Evolutionary conservation across 768 basidiomycete genomes (phyloP).

Genomic region (Suillus brevipes): DNA sequence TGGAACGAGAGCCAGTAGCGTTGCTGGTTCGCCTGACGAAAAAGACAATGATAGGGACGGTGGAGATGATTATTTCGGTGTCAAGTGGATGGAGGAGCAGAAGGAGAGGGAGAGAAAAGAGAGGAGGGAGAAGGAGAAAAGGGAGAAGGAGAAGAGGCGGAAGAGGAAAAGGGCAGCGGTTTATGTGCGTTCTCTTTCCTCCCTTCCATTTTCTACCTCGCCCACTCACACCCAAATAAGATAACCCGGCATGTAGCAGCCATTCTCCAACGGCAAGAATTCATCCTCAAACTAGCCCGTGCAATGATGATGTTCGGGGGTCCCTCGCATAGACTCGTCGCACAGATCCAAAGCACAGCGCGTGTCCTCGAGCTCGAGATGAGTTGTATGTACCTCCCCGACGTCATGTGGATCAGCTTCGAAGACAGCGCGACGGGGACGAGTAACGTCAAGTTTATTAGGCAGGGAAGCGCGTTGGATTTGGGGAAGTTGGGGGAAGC

Average conservation of each 20-base stretch:
- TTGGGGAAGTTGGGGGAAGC: conserved; percentile 74
- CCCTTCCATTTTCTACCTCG: background rate
- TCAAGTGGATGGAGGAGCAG: conserved; percentile 29
- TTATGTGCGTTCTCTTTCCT: conserved; percentile 51
- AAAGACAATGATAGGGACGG: background rate
- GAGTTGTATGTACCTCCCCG: conserved; percentile 73
- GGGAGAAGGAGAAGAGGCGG: conserved; percentile 41
- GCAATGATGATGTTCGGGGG: conserved; percentile 91
- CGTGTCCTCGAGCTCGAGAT: conserved; percentile 74
- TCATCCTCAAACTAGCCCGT: conserved; percentile 79
- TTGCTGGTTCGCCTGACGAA: background rate
- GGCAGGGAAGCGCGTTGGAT: conserved; percentile 70
- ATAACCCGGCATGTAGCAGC: conserved; percentile 84
- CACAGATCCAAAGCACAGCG: conserved; percentile 79
- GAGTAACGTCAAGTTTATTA: conserved; percentile 76
- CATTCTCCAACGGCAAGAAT: conserved; percentile 79
- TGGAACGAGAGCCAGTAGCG: conserved; percentile 9
- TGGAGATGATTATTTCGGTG: conserved; percentile 29
- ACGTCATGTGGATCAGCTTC: conserved; percentile 79
- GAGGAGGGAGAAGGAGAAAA: conserved; percentile 38
- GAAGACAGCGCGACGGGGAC: conserved; percentile 80
- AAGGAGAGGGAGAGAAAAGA: conserved; percentile 43
- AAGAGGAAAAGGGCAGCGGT: conserved; percentile 75
- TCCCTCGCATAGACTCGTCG: conserved; percentile 78
- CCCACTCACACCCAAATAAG: conserved; percentile 37